Evolutionary conservation across 2,329 filamentous ascomycete species (phyloP).

Genomic region (Chaetomiaceae sp.): DNA sequence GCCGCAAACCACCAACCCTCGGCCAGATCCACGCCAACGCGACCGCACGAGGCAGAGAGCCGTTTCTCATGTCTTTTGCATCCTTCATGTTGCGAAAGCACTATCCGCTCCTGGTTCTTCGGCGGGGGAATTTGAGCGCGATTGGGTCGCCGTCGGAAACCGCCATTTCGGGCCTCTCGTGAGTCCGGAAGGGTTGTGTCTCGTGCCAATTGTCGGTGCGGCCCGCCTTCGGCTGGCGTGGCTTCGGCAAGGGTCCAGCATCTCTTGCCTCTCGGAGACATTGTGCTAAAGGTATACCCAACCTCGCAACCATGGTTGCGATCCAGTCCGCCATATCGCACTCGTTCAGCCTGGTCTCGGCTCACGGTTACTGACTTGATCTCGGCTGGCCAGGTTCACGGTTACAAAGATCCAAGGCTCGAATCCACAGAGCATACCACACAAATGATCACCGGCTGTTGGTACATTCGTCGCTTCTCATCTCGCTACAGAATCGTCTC

Average conservation of each 20-base stretch:
- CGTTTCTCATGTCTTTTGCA: background rate
- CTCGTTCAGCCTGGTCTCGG: background rate
- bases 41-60: background rate
- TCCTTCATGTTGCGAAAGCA: slow-evolving; percentile 20
- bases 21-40: background rate
- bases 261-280: background rate
- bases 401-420: background rate
- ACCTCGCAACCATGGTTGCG: background rate
- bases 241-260: background rate
- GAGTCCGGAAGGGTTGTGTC: background rate
- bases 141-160: slow-evolving; percentile 2
- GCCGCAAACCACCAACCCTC: background rate
- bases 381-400: too few relatives aligned
- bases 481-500: too few relatives aligned
- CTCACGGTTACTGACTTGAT: background rate
- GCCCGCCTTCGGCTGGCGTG: background rate
- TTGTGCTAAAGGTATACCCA: background rate
- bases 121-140: slow-evolving; percentile 18
- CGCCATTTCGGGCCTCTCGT: background rate
- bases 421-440: too few relatives aligned
- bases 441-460: background rate
- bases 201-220: background rate
- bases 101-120: slow-evolving; percentile 4
- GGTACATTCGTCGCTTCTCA: background rate
- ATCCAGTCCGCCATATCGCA: background rate